These are phyloP conservation scores for Phytophthora multivora DNA, from an alignment of 352 stramenopile genomes.

Conservation along the genomic window DNA sequence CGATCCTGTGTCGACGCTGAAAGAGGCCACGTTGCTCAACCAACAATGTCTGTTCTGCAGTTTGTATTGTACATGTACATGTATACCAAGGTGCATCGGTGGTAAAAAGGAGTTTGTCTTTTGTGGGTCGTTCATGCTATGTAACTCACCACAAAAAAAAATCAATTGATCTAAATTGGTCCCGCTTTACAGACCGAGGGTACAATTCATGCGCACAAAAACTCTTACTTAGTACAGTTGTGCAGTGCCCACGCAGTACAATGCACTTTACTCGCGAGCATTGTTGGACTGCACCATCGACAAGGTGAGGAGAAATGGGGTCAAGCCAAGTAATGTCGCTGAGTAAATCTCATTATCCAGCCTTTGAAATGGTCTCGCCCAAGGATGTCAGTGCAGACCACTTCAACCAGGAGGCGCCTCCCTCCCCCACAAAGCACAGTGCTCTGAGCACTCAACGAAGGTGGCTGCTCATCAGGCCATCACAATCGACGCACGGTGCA, in stretches of 20 bases:
- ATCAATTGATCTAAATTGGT: conserved; percentile 5
- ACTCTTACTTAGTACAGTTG: too few species aligned
- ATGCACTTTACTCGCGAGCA: too few species aligned
- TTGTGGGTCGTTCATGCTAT: neutral
- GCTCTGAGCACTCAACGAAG: neutral
- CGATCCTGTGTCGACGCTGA: neutral
- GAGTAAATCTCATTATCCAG: too few species aligned
- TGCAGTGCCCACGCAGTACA: too few species aligned
- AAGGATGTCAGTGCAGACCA: neutral
- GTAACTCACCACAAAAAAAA: neutral
- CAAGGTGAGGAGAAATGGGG: too few species aligned
- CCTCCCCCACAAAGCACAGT: too few species aligned
- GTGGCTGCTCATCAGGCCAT: conserved; percentile 8
- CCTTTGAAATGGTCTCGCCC: too few species aligned
- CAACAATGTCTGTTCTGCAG: conserved; percentile 5
- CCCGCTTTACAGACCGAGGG: too few species aligned
- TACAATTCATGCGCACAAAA: neutral
- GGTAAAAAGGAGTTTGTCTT: neutral
- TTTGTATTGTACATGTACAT: too few species aligned
- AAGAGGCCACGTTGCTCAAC: neutral
- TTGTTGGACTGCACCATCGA: too few species aligned
- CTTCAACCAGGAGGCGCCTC: neutral
- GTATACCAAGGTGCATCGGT: too few species aligned
- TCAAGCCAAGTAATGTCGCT: too few species aligned
- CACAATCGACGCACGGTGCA: neutral